Evolutionary conservation across 1,284 basidiomycete genomes (phyloP), one percentile per base, ranked within the genome.

Genomic region (Bondarzewia mesenterica): DNA sequence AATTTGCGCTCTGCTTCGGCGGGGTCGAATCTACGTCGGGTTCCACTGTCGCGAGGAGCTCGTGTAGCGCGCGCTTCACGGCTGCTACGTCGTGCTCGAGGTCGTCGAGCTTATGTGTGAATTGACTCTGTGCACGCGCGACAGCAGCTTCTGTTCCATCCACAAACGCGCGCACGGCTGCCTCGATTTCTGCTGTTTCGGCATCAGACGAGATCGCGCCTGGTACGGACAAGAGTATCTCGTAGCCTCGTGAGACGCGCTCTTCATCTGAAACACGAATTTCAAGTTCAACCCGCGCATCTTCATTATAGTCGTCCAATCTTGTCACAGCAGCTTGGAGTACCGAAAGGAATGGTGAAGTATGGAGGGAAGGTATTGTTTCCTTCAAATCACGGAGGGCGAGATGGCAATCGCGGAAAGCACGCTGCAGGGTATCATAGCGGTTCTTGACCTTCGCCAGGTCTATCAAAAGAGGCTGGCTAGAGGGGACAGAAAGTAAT

Each of bases 211-310:
- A 44, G 48, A 82, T 58, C 0, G 77, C 75, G 12, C 74, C 73
- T 35, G 77, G 72, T 32, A 90, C 71, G 16, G 73, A 71, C 7
- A 91, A 66, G 14, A 91, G 64, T 1, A 86, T 82, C 57, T 85
- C 81, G 54, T 84, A 90, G 1, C 89, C 89, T 7, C 75, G 74
- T 8, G 72, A 71, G 1, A 85, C 71, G 7, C 92, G 73, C 29
- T 78, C 77, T 55, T 90, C 89, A 62, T 93, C 90, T 1, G 87
- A 78, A 14, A 85, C 68, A 18, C 81, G 80, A 44, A 93, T 93
- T 66, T 93, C 90, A 16, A 93, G 69, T 60, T 93, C 90, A 2
- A 93, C 90, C 1, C 88, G 77, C 0, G 82, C 83, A 57, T 93
- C 90, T 63, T 93, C 90, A 18, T 82, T 80, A 54, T 80, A 89